A percentile compares a stretch with the other conserved stretches of the same genome.
Evolutionary conservation across 2,329 filamentous ascomycete species (phyloP).

Genomic region (Fusarium continuum): DNA sequence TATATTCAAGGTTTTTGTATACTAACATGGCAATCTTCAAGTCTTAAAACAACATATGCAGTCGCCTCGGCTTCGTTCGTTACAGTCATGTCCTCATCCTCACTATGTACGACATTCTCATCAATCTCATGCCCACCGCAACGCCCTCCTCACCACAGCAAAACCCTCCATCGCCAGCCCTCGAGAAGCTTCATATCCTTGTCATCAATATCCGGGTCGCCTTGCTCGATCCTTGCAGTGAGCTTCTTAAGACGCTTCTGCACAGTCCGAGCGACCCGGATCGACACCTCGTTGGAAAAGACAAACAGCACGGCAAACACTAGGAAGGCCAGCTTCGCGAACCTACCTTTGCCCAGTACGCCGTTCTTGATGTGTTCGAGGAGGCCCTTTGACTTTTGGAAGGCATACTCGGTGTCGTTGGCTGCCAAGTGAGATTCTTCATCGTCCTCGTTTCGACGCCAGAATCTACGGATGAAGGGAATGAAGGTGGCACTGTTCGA

Average conservation of each 20-base stretch:
- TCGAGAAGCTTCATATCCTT: conserved; percentile 59
- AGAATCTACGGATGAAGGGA: conserved; percentile 61
- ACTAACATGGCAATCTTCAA: conserved; percentile 7
- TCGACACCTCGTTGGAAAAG: conserved; percentile 66
- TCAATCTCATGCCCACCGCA: background rate
- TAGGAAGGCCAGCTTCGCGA: conserved; percentile 62
- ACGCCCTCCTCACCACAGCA: conserved; percentile 53
- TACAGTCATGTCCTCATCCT: conserved; percentile 47
- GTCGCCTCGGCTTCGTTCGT: conserved; percentile 43
- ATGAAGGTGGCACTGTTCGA: conserved; percentile 58
- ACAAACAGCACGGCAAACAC: conserved; percentile 67
- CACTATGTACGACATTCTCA: conserved; percentile 37
- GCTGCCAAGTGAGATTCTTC: conserved; percentile 50
- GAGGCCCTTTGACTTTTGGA: conserved; percentile 59
- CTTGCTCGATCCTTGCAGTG: conserved; percentile 57
- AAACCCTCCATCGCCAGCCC: conserved; percentile 66
- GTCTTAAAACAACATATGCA: conserved; percentile 23
- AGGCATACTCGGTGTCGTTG: conserved; percentile 68
- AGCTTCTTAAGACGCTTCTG: conserved; percentile 61
- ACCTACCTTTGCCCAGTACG: conserved; percentile 54
- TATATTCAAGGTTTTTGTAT: background rate
- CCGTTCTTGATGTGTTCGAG: conserved; percentile 59
- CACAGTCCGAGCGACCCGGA: conserved; percentile 63
- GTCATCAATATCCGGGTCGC: conserved; percentile 57
- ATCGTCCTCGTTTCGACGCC: conserved; percentile 55